These are phyloP conservation scores for Quercus suber DNA, from an alignment of 306 rosid genomes.

Conservation along the genomic window DNA sequence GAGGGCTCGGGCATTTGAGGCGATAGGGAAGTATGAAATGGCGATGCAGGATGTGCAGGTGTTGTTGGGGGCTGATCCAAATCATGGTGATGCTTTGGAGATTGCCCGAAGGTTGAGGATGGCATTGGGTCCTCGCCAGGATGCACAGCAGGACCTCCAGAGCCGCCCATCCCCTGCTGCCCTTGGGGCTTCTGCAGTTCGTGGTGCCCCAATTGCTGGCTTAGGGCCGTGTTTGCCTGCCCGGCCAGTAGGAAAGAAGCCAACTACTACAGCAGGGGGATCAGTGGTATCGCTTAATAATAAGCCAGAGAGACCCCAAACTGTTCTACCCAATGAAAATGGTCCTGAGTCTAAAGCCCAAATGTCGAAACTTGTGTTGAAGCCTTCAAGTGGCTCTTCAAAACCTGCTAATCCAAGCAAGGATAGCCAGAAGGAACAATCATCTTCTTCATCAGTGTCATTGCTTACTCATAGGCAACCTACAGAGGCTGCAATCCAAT, in stretches of 20 bases:
- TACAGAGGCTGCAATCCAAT: slow-evolving; percentile 35
- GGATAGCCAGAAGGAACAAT: slow-evolving; percentile 42
- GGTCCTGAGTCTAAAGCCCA: slow-evolving; percentile 54
- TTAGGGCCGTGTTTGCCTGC: slow-evolving; percentile 83
- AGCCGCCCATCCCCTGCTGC: slow-evolving; percentile 99
- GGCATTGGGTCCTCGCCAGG: slow-evolving; percentile 77
- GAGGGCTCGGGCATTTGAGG: slow-evolving; percentile 84
- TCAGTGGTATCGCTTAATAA: slow-evolving; percentile 31
- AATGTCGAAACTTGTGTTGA: slow-evolving; percentile 58
- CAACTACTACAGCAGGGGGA: slow-evolving; percentile 28
- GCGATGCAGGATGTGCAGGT: slow-evolving; percentile 85
- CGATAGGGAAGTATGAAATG: slow-evolving; percentile 75
- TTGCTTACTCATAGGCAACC: slow-evolving; percentile 24
- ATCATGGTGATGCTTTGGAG: slow-evolving; percentile 76
- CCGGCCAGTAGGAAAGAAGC: slow-evolving; percentile 68
- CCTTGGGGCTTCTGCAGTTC: slow-evolving; percentile 92
- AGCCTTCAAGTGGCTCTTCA: slow-evolving; percentile 60
- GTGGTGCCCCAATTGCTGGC: slow-evolving; percentile 91
- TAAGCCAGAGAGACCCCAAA: slow-evolving; percentile 60
- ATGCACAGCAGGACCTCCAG: slow-evolving; percentile 91
- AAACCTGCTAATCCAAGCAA: slow-evolving; percentile 30
- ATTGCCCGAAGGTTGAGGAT: slow-evolving; percentile 71
- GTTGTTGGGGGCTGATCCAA: slow-evolving; percentile 68
- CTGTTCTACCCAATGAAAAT: slow-evolving; percentile 49
- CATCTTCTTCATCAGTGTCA: slow-evolving; percentile 30